Conservation (phyloP, 2,329 filamentous ascomycete genomes). For the Fusarium tuaranense region DNA sequence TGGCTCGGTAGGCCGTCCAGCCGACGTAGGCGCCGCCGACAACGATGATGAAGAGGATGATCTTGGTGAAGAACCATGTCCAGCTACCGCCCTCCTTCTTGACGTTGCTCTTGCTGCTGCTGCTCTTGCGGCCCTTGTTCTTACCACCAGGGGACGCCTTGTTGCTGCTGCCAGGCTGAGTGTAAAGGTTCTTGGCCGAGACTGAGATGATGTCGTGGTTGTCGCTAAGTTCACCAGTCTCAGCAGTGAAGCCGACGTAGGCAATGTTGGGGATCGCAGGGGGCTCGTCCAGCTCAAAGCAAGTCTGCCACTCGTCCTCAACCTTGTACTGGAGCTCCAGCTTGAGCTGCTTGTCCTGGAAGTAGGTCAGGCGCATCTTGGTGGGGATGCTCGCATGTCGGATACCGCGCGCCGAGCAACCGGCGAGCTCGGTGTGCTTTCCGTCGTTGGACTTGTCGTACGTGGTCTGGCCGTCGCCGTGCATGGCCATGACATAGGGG, state of each 20-base stretch:
- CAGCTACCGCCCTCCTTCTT: slow-evolving; percentile 63
- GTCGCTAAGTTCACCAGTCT: slow-evolving; percentile 96
- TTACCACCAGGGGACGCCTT: slow-evolving; percentile 50
- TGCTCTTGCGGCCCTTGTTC: slow-evolving; percentile 52
- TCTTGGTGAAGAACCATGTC: slow-evolving; percentile 80
- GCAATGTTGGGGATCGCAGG: slow-evolving; percentile 83
- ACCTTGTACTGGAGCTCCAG: slow-evolving; percentile 95
- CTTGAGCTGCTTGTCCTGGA: slow-evolving; percentile 92
- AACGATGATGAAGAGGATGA: slow-evolving; percentile 78
- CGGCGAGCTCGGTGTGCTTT: slow-evolving; percentile 91
- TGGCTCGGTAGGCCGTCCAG: slow-evolving; percentile 83
- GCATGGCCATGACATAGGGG: slow-evolving; percentile 98
- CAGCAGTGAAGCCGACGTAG: slow-evolving; percentile 83
- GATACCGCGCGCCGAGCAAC: slow-evolving; percentile 93
- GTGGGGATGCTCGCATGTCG: slow-evolving; percentile 84
- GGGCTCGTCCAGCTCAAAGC: slow-evolving; percentile 80
- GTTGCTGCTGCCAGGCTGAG: slow-evolving; percentile 61
- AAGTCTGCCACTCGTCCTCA: slow-evolving; percentile 87
- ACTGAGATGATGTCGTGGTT: slow-evolving; percentile 97
- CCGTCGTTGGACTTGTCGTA: slow-evolving; percentile 97
- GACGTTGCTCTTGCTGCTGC: slow-evolving; percentile 47
- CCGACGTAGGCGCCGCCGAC: slow-evolving; percentile 84
- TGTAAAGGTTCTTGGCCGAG: slow-evolving; percentile 89
- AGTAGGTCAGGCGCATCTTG: slow-evolving; percentile 91
- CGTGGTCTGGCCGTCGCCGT: slow-evolving; percentile 86